Evolutionary conservation across 2,329 filamentous ascomycete species (phyloP).

Genomic region (Trichoderma pleuroti): DNA sequence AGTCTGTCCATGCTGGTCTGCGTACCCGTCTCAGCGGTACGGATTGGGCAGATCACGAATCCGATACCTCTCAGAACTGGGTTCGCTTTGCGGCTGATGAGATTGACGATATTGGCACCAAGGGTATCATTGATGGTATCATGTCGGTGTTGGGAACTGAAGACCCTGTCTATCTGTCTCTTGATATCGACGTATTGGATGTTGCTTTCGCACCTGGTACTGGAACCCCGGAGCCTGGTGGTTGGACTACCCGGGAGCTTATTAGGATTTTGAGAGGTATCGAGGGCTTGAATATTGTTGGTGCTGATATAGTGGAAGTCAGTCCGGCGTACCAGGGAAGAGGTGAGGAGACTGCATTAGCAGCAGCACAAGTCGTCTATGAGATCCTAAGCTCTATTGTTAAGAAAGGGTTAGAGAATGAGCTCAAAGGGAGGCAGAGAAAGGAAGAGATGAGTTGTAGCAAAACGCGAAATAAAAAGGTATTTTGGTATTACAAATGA

Average conservation of each 20-base stretch:
- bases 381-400: conserved; percentile 80
- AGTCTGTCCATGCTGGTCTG: conserved; percentile 76
- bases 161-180: conserved; percentile 74
- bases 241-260: conserved; percentile 86
- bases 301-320: conserved; percentile 84
- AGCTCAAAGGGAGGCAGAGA: conserved; percentile 33
- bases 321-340: conserved; percentile 73
- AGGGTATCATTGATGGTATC: conserved; percentile 68
- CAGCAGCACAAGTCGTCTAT: conserved; percentile 78
- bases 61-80: conserved; percentile 74
- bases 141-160: conserved; percentile 69
- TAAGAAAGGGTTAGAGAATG: conserved; percentile 45
- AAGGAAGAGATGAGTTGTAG: conserved; percentile 40
- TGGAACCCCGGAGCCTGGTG: conserved; percentile 84
- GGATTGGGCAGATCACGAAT: conserved; percentile 65
- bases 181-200: conserved; percentile 83
- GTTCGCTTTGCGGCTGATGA: conserved; percentile 75
- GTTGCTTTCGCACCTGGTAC: conserved; percentile 67
- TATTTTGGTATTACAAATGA: not conserved
- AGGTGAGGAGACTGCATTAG: conserved; percentile 77
- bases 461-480: not conserved
- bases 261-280: conserved; percentile 79
- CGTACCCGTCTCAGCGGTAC: conserved; percentile 69
- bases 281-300: conserved; percentile 79
- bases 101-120: conserved; percentile 75